phyloP scores from a whole-genome alignment of 768 basidiomycete species.

The Infundibulicybe gibba region DNA sequence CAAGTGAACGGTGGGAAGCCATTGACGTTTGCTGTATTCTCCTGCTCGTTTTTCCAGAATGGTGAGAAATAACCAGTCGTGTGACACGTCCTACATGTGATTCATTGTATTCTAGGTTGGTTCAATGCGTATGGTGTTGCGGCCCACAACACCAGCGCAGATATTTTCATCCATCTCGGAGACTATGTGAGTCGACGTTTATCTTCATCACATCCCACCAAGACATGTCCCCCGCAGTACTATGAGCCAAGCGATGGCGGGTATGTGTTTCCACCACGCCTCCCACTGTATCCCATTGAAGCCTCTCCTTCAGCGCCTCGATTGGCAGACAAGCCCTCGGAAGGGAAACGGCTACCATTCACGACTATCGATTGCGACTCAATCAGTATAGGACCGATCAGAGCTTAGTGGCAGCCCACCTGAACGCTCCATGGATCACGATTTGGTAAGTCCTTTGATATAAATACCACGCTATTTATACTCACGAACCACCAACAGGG shows the following conservation, averaged over 20 bases:
- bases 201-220: too few relatives aligned
- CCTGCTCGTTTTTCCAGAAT: constrained; percentile 47
- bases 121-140: constrained; percentile 58
- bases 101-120: constrained; percentile 29
- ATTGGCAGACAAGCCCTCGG: constrained; percentile 50
- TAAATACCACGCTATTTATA: background rate
- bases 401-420: constrained; percentile 44
- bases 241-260: constrained; percentile 41
- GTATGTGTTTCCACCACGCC: constrained; percentile 10
- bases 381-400: constrained; percentile 51
- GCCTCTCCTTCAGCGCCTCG: constrained; percentile 24
- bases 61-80: constrained; percentile 29
- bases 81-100: too few relatives aligned
- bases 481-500: constrained; percentile 10
- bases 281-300: background rate
- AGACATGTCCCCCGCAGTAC: constrained; percentile 25
- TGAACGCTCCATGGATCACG: constrained; percentile 50
- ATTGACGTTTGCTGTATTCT: constrained; percentile 48
- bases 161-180: background rate
- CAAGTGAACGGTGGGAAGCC: constrained; percentile 46
- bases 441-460: constrained; percentile 33
- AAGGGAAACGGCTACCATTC: constrained; percentile 52
- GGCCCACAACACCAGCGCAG: constrained; percentile 29
- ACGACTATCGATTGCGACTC: constrained; percentile 50
- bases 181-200: background rate